Evolutionary conservation across 208 protist species (phyloP), one percentile per base, ranked within the genome.

Genomic region (Acanthamoeba lenticulata): DNA sequence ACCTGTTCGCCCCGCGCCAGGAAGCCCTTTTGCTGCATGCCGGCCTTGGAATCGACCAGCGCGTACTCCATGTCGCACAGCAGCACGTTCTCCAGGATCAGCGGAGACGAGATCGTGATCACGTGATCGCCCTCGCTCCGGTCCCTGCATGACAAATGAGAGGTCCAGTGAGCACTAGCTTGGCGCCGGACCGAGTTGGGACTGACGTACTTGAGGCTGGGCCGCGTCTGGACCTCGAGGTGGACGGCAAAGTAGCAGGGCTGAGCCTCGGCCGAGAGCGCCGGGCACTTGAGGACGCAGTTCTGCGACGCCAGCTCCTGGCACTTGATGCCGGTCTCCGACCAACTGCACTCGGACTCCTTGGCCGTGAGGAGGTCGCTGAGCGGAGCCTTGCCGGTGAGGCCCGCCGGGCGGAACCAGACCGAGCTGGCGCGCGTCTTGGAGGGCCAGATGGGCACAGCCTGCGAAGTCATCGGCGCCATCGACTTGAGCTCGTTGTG

Each of bases 81-180:
- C 57, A 93, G 62, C 32, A 79, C 89, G 44, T 93, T 93, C 27
- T 93, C 89, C 32, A 93, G 89, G 45, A 93, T 93, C 40, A 93
- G 42, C 21, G 89, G 89, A 15, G 89, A 40, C 21, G 60, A 93
- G 7, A 93, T 57, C 40, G 67, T 93, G n/a, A 93, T 79, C 29
- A 93, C 47, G 27, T 93, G 89, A 29, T 93, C 89, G 13, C 89
- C 89, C 47, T 93, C 52, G 32, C 40, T 24, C 34, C 36, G 42
- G 24, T 93, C 89, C 60, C 89, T 93, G 89, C 15, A 89, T 40
- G 27, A 19, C 29, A 40, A 19, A 17, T 45, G 6, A 34, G 72
- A 21, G 21, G 77, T 77, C 27, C 17, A 42, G 27, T 72, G 21
- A 69, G 45, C 38, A 92, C n/a, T n/a, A 7, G 6, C 9, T 38